These are phyloP conservation scores for Arthrobotrys pseudoclavata DNA, from an alignment of 2,329 filamentous ascomycete genomes.

Conservation along the genomic window DNA sequence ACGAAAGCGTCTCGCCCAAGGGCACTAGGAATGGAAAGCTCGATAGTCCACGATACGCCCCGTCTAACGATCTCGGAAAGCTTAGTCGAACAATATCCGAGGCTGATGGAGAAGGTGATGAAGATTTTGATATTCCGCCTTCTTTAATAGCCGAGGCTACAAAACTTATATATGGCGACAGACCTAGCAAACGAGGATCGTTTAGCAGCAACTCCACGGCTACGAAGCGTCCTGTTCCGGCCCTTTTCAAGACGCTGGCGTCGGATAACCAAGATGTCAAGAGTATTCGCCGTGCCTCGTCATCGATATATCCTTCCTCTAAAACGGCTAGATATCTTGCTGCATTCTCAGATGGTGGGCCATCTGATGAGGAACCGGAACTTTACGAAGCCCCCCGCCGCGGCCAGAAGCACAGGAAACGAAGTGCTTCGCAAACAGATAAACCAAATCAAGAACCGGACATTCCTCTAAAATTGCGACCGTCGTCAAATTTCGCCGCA, in stretches of 20 bases:
- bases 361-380: constrained; percentile 33
- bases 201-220: constrained; percentile 50
- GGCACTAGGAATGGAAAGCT: constrained; percentile 38
- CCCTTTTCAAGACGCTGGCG: constrained; percentile 37
- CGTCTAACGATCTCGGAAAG: constrained; percentile 21
- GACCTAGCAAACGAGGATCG: constrained; percentile 28
- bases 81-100: constrained; percentile 39
- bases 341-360: constrained; percentile 37
- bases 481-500: constrained; percentile 50
- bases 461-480: constrained; percentile 47
- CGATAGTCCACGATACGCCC: constrained; percentile 50
- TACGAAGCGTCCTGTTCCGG: constrained; percentile 30
- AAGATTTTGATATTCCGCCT: constrained; percentile 36
- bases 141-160: constrained; percentile 52
- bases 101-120: constrained; percentile 22
- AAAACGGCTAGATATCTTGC: constrained; percentile 36
- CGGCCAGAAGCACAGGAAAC: constrained; percentile 21
- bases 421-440: constrained; percentile 44
- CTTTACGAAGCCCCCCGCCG: constrained; percentile 17
- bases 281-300: constrained; percentile 45
- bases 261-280: constrained; percentile 38
- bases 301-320: constrained; percentile 46
- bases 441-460: constrained; percentile 40
- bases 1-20: constrained; percentile 55
- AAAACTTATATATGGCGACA: constrained; percentile 54